Evolutionary conservation across 495 filamentous ascomycete genomes (phyloP), one percentile per base, ranked within the genome.

Genomic region (Daldinia decipiens): DNA sequence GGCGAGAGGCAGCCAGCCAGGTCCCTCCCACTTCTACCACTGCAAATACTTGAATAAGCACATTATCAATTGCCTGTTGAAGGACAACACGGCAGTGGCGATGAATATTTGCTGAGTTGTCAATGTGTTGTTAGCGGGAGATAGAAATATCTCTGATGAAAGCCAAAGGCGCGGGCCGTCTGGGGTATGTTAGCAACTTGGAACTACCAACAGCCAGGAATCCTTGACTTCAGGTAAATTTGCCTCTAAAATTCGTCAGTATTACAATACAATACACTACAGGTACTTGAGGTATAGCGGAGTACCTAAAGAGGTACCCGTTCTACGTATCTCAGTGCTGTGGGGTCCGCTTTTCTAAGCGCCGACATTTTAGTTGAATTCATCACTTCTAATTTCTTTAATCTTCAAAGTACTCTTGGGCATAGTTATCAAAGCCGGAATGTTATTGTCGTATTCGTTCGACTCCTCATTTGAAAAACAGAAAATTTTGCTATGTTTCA

Each of bases 41-140:
- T 19, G 21, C 50, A 53, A 53, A 53, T 6, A 53, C 50, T 11
- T 31, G 50, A 53, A 53, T 53, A 53, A 31, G 21, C 50, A 53
- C 12, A 29, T 6, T 53, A 31, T 31, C 50, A 15, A 53, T 21
- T 53, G 12, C 36, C 43, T 67, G 43, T 38, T 68, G 57, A 73
- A 69, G 24, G 70, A 73, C 70, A 73, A 63, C 70, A 34, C 66
- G 65, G 62, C 65, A 73, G 70, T 73, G 70, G 65, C 70, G 61
- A 56, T 69, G 70, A 66, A 38, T 12, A 24, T 56, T 17, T 36
- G 15, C 17, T 39, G 32, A 38, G 54, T 4, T 57, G 32, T 57
- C 27, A 53, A 31, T 53, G 5, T 53, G 1, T 5, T 31, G 50
- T 31, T 53, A 53, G 50, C 50, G 26, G 50, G 50, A 53, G 50